These are phyloP conservation scores for Fibroporia radiculosa DNA, from an alignment of 768 basidiomycete species.

Conservation along the genomic window DNA sequence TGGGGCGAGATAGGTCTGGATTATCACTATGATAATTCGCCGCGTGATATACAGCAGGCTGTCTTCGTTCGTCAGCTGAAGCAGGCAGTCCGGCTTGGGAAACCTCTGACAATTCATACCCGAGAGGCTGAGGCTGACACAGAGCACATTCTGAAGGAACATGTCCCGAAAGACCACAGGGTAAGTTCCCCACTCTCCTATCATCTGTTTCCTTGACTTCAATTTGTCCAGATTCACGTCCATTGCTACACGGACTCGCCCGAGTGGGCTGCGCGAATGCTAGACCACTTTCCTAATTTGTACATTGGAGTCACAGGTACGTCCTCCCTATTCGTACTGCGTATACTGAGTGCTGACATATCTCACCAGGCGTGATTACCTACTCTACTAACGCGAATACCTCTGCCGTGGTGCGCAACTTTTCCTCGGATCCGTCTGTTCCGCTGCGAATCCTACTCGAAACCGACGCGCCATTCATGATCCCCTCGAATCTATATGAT, in stretches of 20 bases:
- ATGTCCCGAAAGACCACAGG: conserved; percentile 64
- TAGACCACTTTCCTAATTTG: conserved; percentile 74
- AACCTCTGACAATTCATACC: conserved; percentile 82
- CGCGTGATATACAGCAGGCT: conserved; percentile 55
- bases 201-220: background rate
- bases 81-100: conserved; percentile 58
- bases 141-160: conserved; percentile 66
- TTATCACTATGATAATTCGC: conserved; percentile 77
- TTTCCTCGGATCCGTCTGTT: conserved; percentile 9
- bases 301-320: conserved; percentile 77
- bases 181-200: conserved; percentile 35
- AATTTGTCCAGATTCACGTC: conserved; percentile 57
- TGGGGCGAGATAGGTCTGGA: conserved; percentile 89
- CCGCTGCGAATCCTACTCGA: conserved; percentile 50
- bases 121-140: conserved; percentile 83
- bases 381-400: conserved; percentile 73
- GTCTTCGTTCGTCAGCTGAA: conserved; percentile 65
- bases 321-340: conserved; percentile 3
- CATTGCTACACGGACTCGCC: conserved; percentile 87
- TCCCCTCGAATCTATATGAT: conserved; percentile 64
- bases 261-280: conserved; percentile 59
- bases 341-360: background rate
- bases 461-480: conserved; percentile 87
- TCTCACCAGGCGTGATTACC: conserved; percentile 60
- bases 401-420: conserved; percentile 45